Base-by-base conservation (phyloP, 139 green algal genomes). In the Klebsormidium nitens region DNA sequence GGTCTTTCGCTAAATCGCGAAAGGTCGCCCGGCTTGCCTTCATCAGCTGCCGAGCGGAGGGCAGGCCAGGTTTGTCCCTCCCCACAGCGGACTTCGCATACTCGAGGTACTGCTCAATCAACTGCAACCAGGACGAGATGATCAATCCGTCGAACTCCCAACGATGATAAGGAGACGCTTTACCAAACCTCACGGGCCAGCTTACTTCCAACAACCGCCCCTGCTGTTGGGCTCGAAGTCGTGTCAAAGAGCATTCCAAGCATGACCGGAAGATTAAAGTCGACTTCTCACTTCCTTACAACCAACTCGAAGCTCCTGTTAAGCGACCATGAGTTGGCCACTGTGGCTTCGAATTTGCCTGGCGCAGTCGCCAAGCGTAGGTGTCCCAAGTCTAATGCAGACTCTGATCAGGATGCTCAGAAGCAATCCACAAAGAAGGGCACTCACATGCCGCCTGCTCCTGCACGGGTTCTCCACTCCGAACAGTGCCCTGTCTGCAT, bases 41-140 rank as follows among this genome's bases (percentile, higher is more conserved):
- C 26, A 71, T 26, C 19, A 75, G 40, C 2, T 57, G 37, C 35
- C 66, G 66, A 3, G 73, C 19, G 59, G 36, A 73, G 19, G 66
- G 66, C 35, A 29, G 36, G 28, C 42, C 29, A 2, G 66, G 66
- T 11, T 52, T 74, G 8, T 74, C 56, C 36, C 36, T 36, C 34
- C 62, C 62, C 34, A 71, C 1, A n/a, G 57, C 57, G n/a, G 56
- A 32, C n/a, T 75, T 58, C 5, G 66, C 60, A 29, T 75, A 75
- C 66, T 73, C n/a, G 1, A 39, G 26, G 1, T 75, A 75, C 1
- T 57, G 31, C 36, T 75, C 23, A 3, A 75, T n/a, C 57, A 75
- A 26, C 66, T 71, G 64, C 55, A 62, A 23, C 55, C 8, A 6
- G 55, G 8, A 14, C 31, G 32, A 6, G 14, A 23, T 8, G 55